Percentiles rank a stretch among this genome's conserved stretches.
These are phyloP conservation scores for Curvularia lunata DNA, from an alignment of 2,329 filamentous ascomycete species.

Conservation along the genomic window DNA sequence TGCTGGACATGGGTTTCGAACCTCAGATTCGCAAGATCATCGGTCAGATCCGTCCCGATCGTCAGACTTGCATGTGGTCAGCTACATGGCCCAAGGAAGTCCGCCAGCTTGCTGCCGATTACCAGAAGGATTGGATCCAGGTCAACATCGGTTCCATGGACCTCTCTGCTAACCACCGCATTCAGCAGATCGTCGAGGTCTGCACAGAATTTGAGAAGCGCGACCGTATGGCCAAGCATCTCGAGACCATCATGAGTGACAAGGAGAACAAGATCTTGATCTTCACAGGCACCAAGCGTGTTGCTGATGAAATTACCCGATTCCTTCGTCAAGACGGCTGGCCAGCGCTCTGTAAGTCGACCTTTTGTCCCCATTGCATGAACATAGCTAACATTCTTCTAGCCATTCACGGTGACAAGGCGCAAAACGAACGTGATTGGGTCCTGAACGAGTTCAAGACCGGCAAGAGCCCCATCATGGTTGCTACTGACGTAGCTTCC, in stretches of 20 bases:
- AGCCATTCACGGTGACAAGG: slow-evolving; percentile 99
- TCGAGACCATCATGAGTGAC: slow-evolving; percentile 97
- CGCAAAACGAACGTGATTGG: slow-evolving; percentile 99
- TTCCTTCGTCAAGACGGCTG: slow-evolving; percentile 98
- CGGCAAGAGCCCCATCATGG: slow-evolving; percentile 99
- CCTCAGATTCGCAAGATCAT: slow-evolving; percentile 99
- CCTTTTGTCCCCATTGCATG: not conserved
- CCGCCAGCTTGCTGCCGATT: slow-evolving; percentile 86
- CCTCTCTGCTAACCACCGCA: slow-evolving; percentile 94
- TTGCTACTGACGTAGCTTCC: slow-evolving; percentile 98
- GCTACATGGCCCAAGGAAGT: slow-evolving; percentile 99
- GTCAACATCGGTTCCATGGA: slow-evolving; percentile 98
- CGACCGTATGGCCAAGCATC: slow-evolving; percentile 94
- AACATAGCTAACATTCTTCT: slow-evolving; percentile 47
- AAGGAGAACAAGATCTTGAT: slow-evolving; percentile 94
- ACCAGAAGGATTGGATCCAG: slow-evolving; percentile 95
- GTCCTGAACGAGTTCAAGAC: slow-evolving; percentile 99
- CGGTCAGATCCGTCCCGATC: slow-evolving; percentile 93
- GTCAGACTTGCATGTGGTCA: slow-evolving; percentile 99
- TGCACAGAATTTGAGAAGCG: slow-evolving; percentile 97
- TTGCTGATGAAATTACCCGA: slow-evolving; percentile 96
- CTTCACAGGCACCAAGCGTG: slow-evolving; percentile 85
- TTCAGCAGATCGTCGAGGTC: slow-evolving; percentile 97
- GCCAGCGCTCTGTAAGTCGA: slow-evolving; percentile 86
- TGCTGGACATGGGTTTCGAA: slow-evolving; percentile 99